phyloP scores from a whole-genome alignment of 2,329 filamentous ascomycete species.

The Chaetomium strumarium region DNA sequence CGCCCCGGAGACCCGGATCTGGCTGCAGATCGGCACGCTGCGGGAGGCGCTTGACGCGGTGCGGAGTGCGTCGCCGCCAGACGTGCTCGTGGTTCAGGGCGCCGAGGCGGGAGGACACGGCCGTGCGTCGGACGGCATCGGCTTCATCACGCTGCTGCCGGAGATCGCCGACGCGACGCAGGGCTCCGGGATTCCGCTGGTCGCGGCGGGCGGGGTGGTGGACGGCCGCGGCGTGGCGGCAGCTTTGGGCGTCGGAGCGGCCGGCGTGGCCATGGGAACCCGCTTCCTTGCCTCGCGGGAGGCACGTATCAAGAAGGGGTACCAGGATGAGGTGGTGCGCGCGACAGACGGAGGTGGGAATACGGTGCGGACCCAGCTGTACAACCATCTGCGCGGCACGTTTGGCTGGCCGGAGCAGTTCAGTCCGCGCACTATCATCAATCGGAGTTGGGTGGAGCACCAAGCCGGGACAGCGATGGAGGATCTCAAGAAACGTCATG shows the following conservation, averaged over 20 bases:
- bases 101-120: constrained; percentile 50
- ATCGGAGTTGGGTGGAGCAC: constrained; percentile 34
- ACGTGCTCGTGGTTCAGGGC: constrained; percentile 48
- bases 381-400: constrained; percentile 40
- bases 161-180: constrained; percentile 41
- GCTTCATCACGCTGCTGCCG: constrained; percentile 44
- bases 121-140: constrained; percentile 36
- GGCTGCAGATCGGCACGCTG: constrained; percentile 48
- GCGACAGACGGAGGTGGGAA: constrained; percentile 35
- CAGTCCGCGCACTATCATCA: constrained; percentile 36
- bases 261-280: constrained; percentile 56
- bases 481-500: constrained; percentile 38
- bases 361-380: constrained; percentile 39
- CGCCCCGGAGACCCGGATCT: constrained; percentile 40
- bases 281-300: constrained; percentile 50
- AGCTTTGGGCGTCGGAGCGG: constrained; percentile 44
- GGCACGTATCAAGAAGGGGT: constrained; percentile 35
- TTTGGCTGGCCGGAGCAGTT: constrained; percentile 39
- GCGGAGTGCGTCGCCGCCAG: constrained; percentile 33
- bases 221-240: constrained; percentile 48
- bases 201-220: constrained; percentile 49
- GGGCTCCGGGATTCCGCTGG: constrained; percentile 34
- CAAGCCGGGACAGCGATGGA: constrained; percentile 36
- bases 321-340: constrained; percentile 38
- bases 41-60: constrained; percentile 40